phyloP scores from a whole-genome alignment of 164 flowering plant species.

The Brasenia schreberi region DNA sequence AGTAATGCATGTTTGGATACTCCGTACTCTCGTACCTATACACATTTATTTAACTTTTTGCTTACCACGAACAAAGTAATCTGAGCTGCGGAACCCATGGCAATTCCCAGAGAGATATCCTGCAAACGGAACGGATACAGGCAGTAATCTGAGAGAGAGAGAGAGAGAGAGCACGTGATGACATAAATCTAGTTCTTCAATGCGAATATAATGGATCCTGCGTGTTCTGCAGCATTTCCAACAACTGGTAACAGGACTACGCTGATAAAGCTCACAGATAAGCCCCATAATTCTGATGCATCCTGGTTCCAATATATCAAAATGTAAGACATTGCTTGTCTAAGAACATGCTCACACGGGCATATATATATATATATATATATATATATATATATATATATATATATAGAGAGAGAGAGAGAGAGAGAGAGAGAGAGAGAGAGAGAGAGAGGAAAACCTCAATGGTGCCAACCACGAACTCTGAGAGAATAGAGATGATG shows the following conservation, averaged over 20 bases:
- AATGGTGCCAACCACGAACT: constrained; percentile 73
- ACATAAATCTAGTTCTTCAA: constrained; percentile 32
- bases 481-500: constrained; percentile 64
- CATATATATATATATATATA: too few relatives aligned
- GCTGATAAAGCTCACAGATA: constrained; percentile 82
- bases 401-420: neutral
- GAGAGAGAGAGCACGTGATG: neutral
- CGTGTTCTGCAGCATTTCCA: constrained; percentile 97
- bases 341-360: too few relatives aligned
- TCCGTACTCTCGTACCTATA: too few relatives aligned
- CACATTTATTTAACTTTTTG: neutral
- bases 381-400: neutral
- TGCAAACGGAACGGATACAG: constrained; percentile 21
- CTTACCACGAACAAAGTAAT: constrained; percentile 81
- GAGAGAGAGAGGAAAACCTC: constrained; percentile 37
- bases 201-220: constrained; percentile 85
- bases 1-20: too few relatives aligned
- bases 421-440: neutral
- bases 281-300: constrained; percentile 77
- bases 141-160: neutral
- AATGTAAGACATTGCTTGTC: too few relatives aligned
- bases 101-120: constrained; percentile 88
- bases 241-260: constrained; percentile 83
- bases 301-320: constrained; percentile 24
- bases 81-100: constrained; percentile 91